Evolutionary conservation across 2,329 filamentous ascomycete species (phyloP), one percentile per base, ranked within the genome.

Genomic region (Aureobasidium uvarum): DNA sequence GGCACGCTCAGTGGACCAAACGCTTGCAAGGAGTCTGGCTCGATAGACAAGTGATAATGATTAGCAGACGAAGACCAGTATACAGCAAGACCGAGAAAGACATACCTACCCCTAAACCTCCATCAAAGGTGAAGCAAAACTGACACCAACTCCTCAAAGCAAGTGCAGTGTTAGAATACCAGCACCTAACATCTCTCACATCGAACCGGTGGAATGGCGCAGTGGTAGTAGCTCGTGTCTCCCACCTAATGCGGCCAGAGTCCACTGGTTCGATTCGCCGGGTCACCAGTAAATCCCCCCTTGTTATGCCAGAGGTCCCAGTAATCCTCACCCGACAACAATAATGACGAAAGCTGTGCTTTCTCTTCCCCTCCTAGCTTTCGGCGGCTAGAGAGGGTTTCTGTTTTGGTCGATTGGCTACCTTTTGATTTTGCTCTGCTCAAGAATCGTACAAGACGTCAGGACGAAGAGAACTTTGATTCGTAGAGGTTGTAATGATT

Each of bases 241-340:
- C 31, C 31, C 50, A 16, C 13, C 3, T 54, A 38, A 31, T n/a
- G 2, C 33, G 18, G 31, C 31, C 31, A 5, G 5, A 33, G 16
- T 13, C n/a, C 50, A 38, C 50, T 10, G 16, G 18, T 54, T 38
- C 50, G 31, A 54, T 20, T 18, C 50, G 38, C 31, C 5, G 5
- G 18, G 50, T n/a, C 50, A n/a, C 18, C 14, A 2, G 33, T 36
- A 28, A 23, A n/a, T 43, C 8, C 3, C 14, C 5, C 23, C 13
- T 11, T 28, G 11, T 23, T 6, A 50, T 48, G 45, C 33, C 33
- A 33, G 50, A 8, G 50, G 50, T 54, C 50, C 50, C 31, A 54
- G 50, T 54, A 54, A 23, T 54, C 31, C 50, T 54, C 50, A 20
- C 31, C 10, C 50, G 50, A 23, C 50, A 54, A 36, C 7, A 54